A percentile compares a stretch with the other conserved stretches of the same genome.
Conservation (phyloP, 495 filamentous ascomycete genomes). For the Echria macrotheca region DNA sequence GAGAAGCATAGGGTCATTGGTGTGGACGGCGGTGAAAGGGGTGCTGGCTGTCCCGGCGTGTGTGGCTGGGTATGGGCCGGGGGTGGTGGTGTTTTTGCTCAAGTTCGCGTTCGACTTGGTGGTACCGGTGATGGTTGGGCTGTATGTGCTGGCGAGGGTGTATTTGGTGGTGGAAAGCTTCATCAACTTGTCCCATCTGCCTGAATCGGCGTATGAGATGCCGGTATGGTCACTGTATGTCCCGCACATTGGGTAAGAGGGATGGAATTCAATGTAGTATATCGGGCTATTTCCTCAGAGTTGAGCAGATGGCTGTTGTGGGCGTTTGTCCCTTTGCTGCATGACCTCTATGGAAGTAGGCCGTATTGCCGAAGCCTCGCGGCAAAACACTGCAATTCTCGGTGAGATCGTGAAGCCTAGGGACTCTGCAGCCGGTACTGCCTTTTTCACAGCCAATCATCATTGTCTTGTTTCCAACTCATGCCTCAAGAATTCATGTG, state of each 20-base stretch:
- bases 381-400: no score
- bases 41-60: background rate
- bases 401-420: no score
- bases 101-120: background rate
- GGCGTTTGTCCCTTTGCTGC: no score
- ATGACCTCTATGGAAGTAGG: no score
- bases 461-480: no score
- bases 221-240: background rate
- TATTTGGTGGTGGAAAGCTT: slow-evolving; percentile 5
- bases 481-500: no score
- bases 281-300: no score
- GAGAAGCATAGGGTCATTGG: no score
- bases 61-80: background rate
- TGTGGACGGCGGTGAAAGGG: background rate
- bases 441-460: no score
- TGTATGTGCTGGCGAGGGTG: background rate
- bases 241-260: slow-evolving; percentile 1
- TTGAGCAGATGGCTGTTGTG: no score
- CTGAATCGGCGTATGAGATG: background rate
- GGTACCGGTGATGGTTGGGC: background rate
- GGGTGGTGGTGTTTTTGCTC: background rate
- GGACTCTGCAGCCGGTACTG: no score
- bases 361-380: no score
- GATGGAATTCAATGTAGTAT: background rate
- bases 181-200: slow-evolving; percentile 1